Evolutionary conservation across 2,329 filamentous ascomycete genomes (phyloP), one percentile per base, ranked within the genome.

Genomic region (Samsoniella hepiali): DNA sequence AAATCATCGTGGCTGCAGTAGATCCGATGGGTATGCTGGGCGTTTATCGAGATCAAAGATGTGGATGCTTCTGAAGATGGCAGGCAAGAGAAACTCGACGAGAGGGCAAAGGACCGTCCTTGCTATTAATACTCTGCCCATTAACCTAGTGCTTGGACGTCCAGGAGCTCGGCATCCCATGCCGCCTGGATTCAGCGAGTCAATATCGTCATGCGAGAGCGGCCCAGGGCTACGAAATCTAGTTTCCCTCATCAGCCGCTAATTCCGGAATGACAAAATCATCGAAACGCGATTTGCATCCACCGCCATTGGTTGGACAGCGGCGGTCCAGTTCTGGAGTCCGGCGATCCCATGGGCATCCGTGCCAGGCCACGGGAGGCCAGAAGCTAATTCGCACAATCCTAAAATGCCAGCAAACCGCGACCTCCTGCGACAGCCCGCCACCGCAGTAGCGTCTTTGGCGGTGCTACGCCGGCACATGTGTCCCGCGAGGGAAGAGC

Each of bases 381-480:
- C 15, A 13, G 3, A 27, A n/a, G 5, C 10, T 11, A 17, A 17
- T 40, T 54, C 17, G 47, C 40, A 61, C 40, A 49, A 38, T 31
- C 47, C 22, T 22, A 50, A 40, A 36, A 32, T 31, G 3, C 47
- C 36, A 45, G 13, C 58, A 17, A 32, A 45, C 34, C 31, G 29
- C n/a, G 54, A n/a, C 34, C 10, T 53, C 49, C 8, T 45, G 58
- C 31, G 38, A 45, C 38, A 17, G 36, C 10, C 34, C 36, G 49
- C 29, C 49, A 36, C 29, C 27, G 27, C 49, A 53, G 58, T 54
- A 61, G 38, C 45, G 38, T 34, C 29, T 45, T 40, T 29, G 49
- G n/a, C 40, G 58, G 54, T 61, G 47, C 38, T 45, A 61, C 58
- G n/a, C 49, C 58, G 58, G 58, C 58, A 61, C 49, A 31, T 8